phyloP scores from a whole-genome alignment of 2,329 filamentous ascomycete species.

The Sclerotinia minor region DNA sequence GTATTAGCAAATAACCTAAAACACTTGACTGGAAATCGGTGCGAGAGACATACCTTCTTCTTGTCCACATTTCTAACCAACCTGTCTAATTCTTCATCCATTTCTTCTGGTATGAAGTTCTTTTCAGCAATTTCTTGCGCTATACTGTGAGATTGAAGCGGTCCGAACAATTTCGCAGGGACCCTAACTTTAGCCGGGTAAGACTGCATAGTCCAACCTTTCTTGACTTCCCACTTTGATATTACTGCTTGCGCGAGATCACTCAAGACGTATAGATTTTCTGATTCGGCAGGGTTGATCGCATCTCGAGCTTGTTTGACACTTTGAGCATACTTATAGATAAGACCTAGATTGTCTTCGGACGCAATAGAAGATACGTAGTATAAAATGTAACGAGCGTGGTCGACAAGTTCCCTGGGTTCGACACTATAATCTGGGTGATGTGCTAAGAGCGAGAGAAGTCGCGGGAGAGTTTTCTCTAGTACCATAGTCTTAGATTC shows the following conservation, averaged over 20 bases:
- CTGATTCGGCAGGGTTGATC: constrained; percentile 65
- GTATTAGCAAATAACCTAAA: not conserved
- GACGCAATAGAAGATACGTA: constrained; percentile 82
- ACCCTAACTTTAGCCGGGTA: constrained; percentile 79
- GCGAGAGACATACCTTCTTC: constrained; percentile 47
- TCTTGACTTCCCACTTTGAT: constrained; percentile 80
- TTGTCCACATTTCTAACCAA: constrained; percentile 70
- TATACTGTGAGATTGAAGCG: constrained; percentile 71
- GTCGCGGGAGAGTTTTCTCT: constrained; percentile 77
- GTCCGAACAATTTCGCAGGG: constrained; percentile 74
- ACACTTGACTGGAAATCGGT: constrained; percentile 12
- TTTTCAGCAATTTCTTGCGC: constrained; percentile 86
- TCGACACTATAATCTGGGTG: constrained; percentile 81
- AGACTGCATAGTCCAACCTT: constrained; percentile 81
- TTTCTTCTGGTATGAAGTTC: constrained; percentile 72
- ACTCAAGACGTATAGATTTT: constrained; percentile 80
- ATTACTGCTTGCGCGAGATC: constrained; percentile 84
- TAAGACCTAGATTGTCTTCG: constrained; percentile 81
- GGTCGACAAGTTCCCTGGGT: constrained; percentile 71
- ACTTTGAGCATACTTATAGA: constrained; percentile 88
- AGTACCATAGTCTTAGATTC: constrained; percentile 64
- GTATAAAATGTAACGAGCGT: constrained; percentile 85
- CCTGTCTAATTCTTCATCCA: constrained; percentile 66
- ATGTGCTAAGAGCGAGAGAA: constrained; percentile 86
- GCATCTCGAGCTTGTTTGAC: constrained; percentile 88